Evolutionary conservation across 352 stramenopile genomes (phyloP), one percentile per base, ranked within the genome.

Genomic region (Phytophthora sp.): DNA sequence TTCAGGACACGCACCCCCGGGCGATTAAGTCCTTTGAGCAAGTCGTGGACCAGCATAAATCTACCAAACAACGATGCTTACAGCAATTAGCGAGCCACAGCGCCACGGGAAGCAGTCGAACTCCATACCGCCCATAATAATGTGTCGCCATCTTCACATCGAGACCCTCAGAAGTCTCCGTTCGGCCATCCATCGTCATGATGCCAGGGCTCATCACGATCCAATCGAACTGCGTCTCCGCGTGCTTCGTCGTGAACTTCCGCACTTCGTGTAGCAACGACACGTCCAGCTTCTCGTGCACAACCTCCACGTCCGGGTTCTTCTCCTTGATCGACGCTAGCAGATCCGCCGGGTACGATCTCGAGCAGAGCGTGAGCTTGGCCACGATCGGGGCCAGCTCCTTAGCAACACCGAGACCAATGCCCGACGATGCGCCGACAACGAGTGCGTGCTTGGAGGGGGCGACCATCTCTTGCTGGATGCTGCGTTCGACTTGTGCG

Each of bases 41-140:
- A 30, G 50, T 72, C 63, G 20, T 64, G 49, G 12, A 60, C 2
- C 15, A 72, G 28, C 63, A 72, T 72, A 21, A 72, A 72, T 23
- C 62, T 67, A 9, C 31, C 3, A 6, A 43, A 5, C 13, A 31
- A 15, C 0, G 11, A 35, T 3, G 28, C 5, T 34, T 28, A 35
- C 3, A 9, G 27, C 26, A 21, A 17, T 27, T 34, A n/a, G 11
- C n/a, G 10, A 50, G 3, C 18, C 5, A 27, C 32, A 30, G 6
- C 23, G 30, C 12, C 21, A 10, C 18, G 8, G 8, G 17, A 10
- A 12, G 10, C 42, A 28, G 28, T 15, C 10, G n/a, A 23, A 17
- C 7, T 12, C 4, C 32, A 11, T 34, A 72, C 50, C 44, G 30
- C 5, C 64, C 57, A 11, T 72, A 72, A 32, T 69, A 72, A 27